Percentiles rank a stretch among this genome's conserved stretches.
phyloP scores from a whole-genome alignment of 257 asterid species.

The Echium plantagineum region DNA sequence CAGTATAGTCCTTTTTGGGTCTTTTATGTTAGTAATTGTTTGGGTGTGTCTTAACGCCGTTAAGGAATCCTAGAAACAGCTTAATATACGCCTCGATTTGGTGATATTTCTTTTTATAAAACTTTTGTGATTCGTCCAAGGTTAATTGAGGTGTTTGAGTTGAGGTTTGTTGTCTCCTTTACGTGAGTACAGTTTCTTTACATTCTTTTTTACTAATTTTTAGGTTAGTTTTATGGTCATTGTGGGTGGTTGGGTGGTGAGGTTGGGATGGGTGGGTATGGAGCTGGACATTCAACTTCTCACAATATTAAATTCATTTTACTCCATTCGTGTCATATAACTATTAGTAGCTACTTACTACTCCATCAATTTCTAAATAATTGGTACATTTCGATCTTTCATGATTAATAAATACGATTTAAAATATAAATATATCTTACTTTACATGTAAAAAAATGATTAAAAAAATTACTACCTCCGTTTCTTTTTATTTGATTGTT shows the following conservation, averaged over 20 bases:
- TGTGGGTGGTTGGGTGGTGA: neutral
- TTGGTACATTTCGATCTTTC: too few species aligned
- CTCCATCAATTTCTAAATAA: too few species aligned
- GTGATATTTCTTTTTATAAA: conserved; percentile 23
- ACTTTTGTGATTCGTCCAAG: neutral
- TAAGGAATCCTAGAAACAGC: conserved; percentile 37
- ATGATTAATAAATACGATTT: too few species aligned
- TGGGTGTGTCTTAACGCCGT: conserved; percentile 15
- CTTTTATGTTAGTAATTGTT: too few species aligned
- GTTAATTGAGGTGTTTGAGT: neutral
- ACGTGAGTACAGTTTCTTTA: neutral
- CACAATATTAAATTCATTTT: neutral
- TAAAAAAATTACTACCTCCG: too few species aligned
- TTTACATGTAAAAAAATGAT: too few species aligned
- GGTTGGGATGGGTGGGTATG: neutral
- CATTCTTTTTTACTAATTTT: too few species aligned
- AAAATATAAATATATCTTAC: too few species aligned
- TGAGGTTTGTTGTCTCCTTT: conserved; percentile 33
- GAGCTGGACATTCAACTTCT: neutral
- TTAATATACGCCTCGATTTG: conserved; percentile 37
- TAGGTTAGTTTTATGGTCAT: neutral
- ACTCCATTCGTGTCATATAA: too few species aligned
- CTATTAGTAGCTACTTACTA: too few species aligned
- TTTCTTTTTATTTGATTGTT: too few species aligned
- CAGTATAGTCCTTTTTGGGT: too few species aligned